Percentiles rank a stretch among this genome's conserved stretches.
These are phyloP conservation scores for Starmerella bombicola DNA, from an alignment of 805 yeast genomes.

Conservation along the genomic window DNA sequence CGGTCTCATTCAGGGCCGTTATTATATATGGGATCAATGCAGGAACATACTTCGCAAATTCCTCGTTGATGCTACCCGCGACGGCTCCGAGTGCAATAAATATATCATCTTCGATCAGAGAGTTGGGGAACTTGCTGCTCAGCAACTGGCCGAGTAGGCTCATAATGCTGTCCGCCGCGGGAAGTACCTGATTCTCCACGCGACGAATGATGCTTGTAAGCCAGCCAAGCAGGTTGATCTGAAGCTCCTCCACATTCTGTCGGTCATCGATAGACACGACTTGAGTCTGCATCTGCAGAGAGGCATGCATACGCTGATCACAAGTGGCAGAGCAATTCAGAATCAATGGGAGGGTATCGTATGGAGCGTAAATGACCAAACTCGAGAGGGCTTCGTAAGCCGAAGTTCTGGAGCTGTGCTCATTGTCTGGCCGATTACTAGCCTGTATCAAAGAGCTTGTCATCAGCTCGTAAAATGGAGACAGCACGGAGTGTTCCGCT, in stretches of 20 bases:
- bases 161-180: slow-evolving; percentile 78
- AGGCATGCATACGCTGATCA: slow-evolving; percentile 56
- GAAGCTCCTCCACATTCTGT: slow-evolving; percentile 74
- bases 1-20: slow-evolving; percentile 68
- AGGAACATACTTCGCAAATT: slow-evolving; percentile 64
- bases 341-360: slow-evolving; percentile 54
- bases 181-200: slow-evolving; percentile 43
- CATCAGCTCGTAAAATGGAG: slow-evolving; percentile 57
- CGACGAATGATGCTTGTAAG: slow-evolving; percentile 77
- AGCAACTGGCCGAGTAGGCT: slow-evolving; percentile 63
- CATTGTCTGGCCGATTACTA: slow-evolving; percentile 66
- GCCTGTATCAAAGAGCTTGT: slow-evolving; percentile 60
- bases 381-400: slow-evolving; percentile 88
- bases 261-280: slow-evolving; percentile 56
- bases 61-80: slow-evolving; percentile 63
- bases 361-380: slow-evolving; percentile 62
- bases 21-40: slow-evolving; percentile 73
- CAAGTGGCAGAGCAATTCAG: slow-evolving; percentile 65
- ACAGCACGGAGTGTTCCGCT: slow-evolving; percentile 46
- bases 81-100: slow-evolving; percentile 84
- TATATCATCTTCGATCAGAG: slow-evolving; percentile 86
- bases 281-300: slow-evolving; percentile 48
- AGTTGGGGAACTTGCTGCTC: slow-evolving; percentile 48
- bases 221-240: slow-evolving; percentile 60
- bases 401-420: slow-evolving; percentile 80